These are phyloP conservation scores for Heliamphora pulchella DNA, from an alignment of 179 eudicot genomes.

Conservation along the genomic window DNA sequence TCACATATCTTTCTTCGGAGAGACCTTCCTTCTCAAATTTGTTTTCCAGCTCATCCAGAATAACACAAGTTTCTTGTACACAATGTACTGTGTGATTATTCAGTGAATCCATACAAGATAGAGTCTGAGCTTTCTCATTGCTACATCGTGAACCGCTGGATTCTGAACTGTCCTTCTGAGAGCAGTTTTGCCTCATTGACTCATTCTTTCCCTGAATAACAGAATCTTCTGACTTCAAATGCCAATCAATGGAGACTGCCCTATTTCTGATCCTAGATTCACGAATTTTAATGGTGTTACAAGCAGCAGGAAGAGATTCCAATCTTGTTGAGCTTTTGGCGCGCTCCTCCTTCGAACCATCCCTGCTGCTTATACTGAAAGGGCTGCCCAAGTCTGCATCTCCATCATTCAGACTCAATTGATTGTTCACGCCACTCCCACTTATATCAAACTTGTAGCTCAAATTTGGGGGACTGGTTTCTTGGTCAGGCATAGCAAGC, in stretches of 20 bases:
- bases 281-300: slow-evolving; percentile 25
- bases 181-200: slow-evolving; percentile 1
- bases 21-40: slow-evolving; percentile 15
- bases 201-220: slow-evolving; percentile 13
- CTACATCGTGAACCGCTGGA: slow-evolving; percentile 3
- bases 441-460: slow-evolving; percentile 19
- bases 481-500: slow-evolving; percentile 38
- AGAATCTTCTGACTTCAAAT: slow-evolving; percentile 28
- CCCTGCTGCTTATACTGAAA: slow-evolving; percentile 42
- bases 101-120: slow-evolving; percentile 12
- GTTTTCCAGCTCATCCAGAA: not conserved
- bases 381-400: slow-evolving; percentile 20
- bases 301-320: slow-evolving; percentile 31
- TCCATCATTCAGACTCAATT: not conserved
- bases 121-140: not conserved
- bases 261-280: slow-evolving; percentile 26
- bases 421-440: slow-evolving; percentile 29
- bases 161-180: slow-evolving; percentile 8
- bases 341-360: slow-evolving; percentile 42
- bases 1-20: slow-evolving; percentile 16
- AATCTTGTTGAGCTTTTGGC: slow-evolving; percentile 25
- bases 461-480: slow-evolving; percentile 21
- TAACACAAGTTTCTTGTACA: not conserved
- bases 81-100: not conserved
- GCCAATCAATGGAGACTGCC: slow-evolving; percentile 23